Evolutionary conservation across 2,329 filamentous ascomycete species (phyloP), one percentile per base, ranked within the genome.

Genomic region (Xylariaceae sp.): DNA sequence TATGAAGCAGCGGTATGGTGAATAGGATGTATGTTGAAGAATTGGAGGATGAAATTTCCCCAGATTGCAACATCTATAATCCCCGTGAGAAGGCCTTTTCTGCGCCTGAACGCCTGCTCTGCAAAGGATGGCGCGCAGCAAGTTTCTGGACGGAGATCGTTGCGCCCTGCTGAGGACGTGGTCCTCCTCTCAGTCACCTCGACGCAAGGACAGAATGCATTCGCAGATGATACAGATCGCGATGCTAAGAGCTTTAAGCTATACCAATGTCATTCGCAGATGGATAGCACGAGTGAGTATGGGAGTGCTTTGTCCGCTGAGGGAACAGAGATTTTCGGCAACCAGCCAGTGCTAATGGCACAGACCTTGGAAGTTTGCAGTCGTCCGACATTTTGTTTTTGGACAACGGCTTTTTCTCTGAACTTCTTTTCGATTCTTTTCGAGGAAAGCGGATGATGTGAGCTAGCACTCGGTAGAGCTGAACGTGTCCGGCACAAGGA

Each of bases 261-360:
- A 3, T 70, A 68, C 48, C 69, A 75, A 55, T 73, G 11, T 69
- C 68, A 0, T 77, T 71, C 58, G 61, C 57, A 55, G 14, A 75
- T 77, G 66, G 54, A 60, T 39, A 60, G 62, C 0, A 63, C 57
- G 7, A 57, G 59, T 1, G 71, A 76, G 54, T 76, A 73, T 54
- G 66, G 73, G 11, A 27, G 69, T 72, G 4, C 7, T 74, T 55
- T 76, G 73, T 47, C 61, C 66, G 2, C 70, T 72, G 1, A 40
- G 32, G 11, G 43, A 27, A 11, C 17, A 42, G 32, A 52, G 49
- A 12, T 65, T 74, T n/a, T 63, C 67, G 1, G 70, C 59, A 7
- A 66, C 72, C 32, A 72, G 68, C 40, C 71, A 75, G 55, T 73
- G 72, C 48, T 53, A 59, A 41, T 76, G 71, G 70, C 63, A 71